Evolutionary conservation across 1,284 basidiomycete species (phyloP).

Genomic region (Ceratobasidium sp.): DNA sequence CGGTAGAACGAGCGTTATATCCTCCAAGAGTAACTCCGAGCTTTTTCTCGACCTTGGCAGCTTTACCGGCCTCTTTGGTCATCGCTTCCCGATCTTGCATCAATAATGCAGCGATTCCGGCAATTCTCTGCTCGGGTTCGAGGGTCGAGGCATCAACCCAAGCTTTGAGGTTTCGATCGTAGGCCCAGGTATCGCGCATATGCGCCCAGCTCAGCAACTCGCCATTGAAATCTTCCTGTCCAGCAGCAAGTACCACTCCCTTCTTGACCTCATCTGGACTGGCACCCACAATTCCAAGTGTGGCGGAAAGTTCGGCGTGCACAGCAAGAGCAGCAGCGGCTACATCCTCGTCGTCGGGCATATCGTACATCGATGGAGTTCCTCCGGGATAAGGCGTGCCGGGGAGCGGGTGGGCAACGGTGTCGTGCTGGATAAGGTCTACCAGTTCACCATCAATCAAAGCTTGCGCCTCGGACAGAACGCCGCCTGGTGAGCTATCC

Average conservation of each 20-base stretch:
- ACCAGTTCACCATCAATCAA: constrained; percentile 85
- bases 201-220: constrained; percentile 69
- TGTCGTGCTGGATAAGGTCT: constrained; percentile 84
- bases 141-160: constrained; percentile 76
- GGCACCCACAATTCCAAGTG: constrained; percentile 86
- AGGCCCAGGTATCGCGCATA: constrained; percentile 66
- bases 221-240: constrained; percentile 65
- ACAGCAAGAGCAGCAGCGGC: constrained; percentile 74
- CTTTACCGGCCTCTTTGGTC: constrained; percentile 81
- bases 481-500: constrained; percentile 51
- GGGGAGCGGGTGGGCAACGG: constrained; percentile 86
- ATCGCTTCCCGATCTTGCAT: constrained; percentile 74
- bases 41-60: constrained; percentile 91
- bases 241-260: constrained; percentile 68
- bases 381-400: constrained; percentile 85
- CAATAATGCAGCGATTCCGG: constrained; percentile 71
- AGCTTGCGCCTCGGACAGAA: constrained; percentile 61
- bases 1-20: constrained; percentile 81
- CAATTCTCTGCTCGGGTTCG: constrained; percentile 63
- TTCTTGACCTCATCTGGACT: constrained; percentile 78
- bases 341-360: constrained; percentile 81
- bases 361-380: constrained; percentile 73
- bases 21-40: constrained; percentile 87
- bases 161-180: constrained; percentile 60
- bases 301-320: constrained; percentile 78